phyloP scores from a whole-genome alignment of 495 filamentous ascomycete species.

The Annulohypoxylon stygium region DNA sequence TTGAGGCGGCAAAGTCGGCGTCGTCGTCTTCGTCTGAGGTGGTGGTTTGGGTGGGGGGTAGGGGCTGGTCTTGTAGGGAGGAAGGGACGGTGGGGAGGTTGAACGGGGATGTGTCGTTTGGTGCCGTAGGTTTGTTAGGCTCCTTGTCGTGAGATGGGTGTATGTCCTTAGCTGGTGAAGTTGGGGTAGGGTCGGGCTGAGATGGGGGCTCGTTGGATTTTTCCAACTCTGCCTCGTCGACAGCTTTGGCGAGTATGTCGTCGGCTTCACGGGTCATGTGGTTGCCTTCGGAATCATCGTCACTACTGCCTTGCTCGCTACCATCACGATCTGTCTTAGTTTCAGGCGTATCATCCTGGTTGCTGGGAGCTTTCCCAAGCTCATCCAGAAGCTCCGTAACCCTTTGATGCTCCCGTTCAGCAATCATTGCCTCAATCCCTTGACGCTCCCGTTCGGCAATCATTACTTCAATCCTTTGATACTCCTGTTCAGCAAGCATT shows the following conservation, averaged over 20 bases:
- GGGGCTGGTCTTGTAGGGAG: slow-evolving; percentile 45
- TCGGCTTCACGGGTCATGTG: slow-evolving; percentile 53
- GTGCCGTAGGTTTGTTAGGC: not conserved
- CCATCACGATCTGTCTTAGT: not conserved
- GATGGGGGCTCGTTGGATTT: slow-evolving; percentile 32
- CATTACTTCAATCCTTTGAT: slow-evolving; percentile 27
- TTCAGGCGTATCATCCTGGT: slow-evolving; percentile 3
- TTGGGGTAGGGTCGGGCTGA: slow-evolving; percentile 15
- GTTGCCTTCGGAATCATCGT: slow-evolving; percentile 59
- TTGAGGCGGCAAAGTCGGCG: slow-evolving; percentile 55
- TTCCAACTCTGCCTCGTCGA: slow-evolving; percentile 56
- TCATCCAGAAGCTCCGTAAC: slow-evolving; percentile 48
- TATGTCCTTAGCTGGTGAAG: slow-evolving; percentile 24
- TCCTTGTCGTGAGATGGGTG: slow-evolving; percentile 15
- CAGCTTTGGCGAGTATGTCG: slow-evolving; percentile 51
- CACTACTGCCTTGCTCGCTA: slow-evolving; percentile 38
- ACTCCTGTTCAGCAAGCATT: slow-evolving; percentile 46
- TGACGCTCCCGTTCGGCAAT: slow-evolving; percentile 47
- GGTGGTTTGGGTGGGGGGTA: slow-evolving; percentile 27
- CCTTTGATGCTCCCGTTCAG: slow-evolving; percentile 48
- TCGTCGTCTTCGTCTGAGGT: slow-evolving; percentile 41
- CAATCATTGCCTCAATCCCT: slow-evolving; percentile 20
- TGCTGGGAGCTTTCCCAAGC: slow-evolving; percentile 31
- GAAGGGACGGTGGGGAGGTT: slow-evolving; percentile 56
- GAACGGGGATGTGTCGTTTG: slow-evolving; percentile 34